Evolutionary conservation across 78 protist species (phyloP), one percentile per base, ranked within the genome.

Genomic region (Pigoraptor vietnamica): DNA sequence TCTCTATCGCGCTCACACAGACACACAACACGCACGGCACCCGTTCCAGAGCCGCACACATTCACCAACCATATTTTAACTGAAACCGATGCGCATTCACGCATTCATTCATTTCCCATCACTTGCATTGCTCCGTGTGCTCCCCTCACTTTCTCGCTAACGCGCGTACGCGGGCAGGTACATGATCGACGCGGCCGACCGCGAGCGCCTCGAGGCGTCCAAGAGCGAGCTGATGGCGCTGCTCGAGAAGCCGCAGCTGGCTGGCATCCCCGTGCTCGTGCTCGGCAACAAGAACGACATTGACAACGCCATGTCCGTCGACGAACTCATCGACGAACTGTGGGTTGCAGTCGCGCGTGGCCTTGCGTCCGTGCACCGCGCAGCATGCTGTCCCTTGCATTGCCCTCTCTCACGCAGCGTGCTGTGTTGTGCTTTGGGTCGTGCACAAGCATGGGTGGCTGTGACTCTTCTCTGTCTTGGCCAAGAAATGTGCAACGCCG

Each of bases 271-370:
- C 32, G 87, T 98, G 1, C 93, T 98, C 1, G 98, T 98, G 0
- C 96, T 98, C 0, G 99, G 97, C 81, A 98, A 98, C 95, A 98
- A 98, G 95, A 98, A 98, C 93, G 99, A 98, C 95, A 87, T 98
- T 6, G 97, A 95, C 29, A 37, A 34, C 24, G 93, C 97, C 35
- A 39, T 94, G n/a, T 29, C 91, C 39, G 95, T 35, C 32, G 97
- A 96, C 24, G 97, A 95, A 81, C 84, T 97, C 87, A 93, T 96
- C 90, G 90, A 92, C 37, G 24, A 6, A 48, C 91, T 97, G 98
- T 96, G 87, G 33, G 96, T 92, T 14, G 9, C n/a, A n/a, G n/a
- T 14, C 40, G 89, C 25, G 89, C 34, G 40, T 2, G 25, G 2
- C 29, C 67, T 14, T 19, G 40, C 24, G 89, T 34, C 14, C 14